These are phyloP conservation scores for Larix kaempferi DNA, from an alignment of 75 land plant genomes.

Conservation along the genomic window DNA sequence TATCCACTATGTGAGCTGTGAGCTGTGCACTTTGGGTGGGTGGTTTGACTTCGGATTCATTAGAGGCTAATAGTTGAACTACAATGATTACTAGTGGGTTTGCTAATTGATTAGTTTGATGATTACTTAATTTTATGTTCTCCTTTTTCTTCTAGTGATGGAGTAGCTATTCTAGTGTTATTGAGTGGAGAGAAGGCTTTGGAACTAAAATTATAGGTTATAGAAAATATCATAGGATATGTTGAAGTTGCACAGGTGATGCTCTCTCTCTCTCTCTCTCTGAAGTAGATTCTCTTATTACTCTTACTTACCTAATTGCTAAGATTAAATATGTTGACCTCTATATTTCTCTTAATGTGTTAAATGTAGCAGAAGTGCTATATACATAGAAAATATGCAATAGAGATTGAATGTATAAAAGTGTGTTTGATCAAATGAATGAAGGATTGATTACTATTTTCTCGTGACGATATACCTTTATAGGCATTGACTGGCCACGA, in stretches of 20 bases:
- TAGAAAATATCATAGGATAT: constrained; percentile 75
- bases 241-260: constrained; percentile 95
- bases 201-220: constrained; percentile 69
- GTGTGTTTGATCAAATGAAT: too few species aligned
- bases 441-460: too few species aligned
- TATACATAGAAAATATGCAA: too few species aligned
- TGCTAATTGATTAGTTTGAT: neutral
- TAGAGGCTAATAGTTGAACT: neutral
- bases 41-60: neutral
- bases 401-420: too few species aligned
- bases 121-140: neutral
- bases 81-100: neutral
- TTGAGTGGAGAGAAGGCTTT: constrained; percentile 86
- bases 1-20: neutral
- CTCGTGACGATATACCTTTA: too few species aligned
- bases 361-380: too few species aligned
- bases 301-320: too few species aligned
- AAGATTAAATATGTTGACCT: too few species aligned
- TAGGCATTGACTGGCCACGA: too few species aligned
- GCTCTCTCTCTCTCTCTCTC: too few species aligned
- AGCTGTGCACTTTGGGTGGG: neutral
- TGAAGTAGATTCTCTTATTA: too few species aligned
- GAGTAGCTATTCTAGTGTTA: constrained; percentile 89
- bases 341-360: too few species aligned
- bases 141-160: constrained; percentile 57